Base-by-base conservation (phyloP, 345 rosid species). In the Moringa oleifera region DNA sequence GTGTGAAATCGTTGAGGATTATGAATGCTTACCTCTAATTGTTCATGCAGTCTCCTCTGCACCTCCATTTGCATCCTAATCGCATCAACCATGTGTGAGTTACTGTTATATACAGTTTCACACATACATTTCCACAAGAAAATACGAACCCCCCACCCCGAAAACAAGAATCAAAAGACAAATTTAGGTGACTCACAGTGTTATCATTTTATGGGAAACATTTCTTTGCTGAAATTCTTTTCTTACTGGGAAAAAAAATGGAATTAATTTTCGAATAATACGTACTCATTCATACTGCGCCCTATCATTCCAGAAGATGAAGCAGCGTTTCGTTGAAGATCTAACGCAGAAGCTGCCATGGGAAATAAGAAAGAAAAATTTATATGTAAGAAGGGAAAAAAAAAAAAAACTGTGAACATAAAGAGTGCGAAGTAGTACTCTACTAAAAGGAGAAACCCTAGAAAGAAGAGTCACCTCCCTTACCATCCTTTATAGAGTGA, bases 11-110 rank as follows among this genome's bases (percentile, higher is more conserved):
- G 33, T 28, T 28, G 8, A 28, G 33, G 17, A 41, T 41, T 41
- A 9, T 41, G 12, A 41, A 41, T 18, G 36, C 37, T 69, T 73
- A 94, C 99, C 98, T 95, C 99, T 25, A 95, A 71, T 70, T 95
- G 99, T 73, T 95, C 99, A 52, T 91, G 99, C 66, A 95, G 71
- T 77, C 99, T 84, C 83, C 98, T 85, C 69, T 91, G 99, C 71
- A 95, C 99, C 87, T 91, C 99, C 95, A 91, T 91, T 83, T 95
- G 99, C 96, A 91, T 95, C 86, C 99, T 91, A 76, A 72, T 79
- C 21, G 73, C 74, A 83, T 73, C 77, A 80, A 75, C 72, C 72
- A 80, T 68, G 67, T 64, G 74, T 80, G 73, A 86, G 83, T 79
- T 75, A 68, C 67, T 68, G 65, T 58, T 55, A 63, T 25, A 65